Evolutionary conservation across 2,329 filamentous ascomycete genomes (phyloP).

Genomic region (Cryphonectria japonica): DNA sequence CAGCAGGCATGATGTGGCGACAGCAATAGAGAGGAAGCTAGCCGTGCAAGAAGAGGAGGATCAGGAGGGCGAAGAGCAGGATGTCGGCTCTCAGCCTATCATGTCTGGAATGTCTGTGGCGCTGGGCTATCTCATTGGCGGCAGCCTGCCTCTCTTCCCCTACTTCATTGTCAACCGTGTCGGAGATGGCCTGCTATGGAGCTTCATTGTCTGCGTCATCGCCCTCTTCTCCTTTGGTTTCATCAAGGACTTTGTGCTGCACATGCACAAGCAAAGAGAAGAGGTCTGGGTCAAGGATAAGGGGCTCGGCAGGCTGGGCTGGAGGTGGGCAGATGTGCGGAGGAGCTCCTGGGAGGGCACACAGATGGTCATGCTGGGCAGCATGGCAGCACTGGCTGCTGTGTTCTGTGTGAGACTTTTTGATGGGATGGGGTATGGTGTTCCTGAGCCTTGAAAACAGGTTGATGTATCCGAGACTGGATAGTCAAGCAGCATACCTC

Average conservation of each 20-base stretch:
- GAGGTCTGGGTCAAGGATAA: not conserved
- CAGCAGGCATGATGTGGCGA: constrained; percentile 14
- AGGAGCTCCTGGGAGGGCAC: constrained; percentile 36
- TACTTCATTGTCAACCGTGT: constrained; percentile 38
- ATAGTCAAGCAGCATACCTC: not conserved
- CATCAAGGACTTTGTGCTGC: constrained; percentile 34
- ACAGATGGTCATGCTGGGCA: constrained; percentile 40
- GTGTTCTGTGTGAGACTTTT: constrained; percentile 38
- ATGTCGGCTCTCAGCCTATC: constrained; percentile 31
- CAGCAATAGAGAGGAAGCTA: constrained; percentile 11
- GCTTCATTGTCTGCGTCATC: constrained; percentile 38
- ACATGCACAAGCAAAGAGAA: not conserved
- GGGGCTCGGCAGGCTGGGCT: constrained; percentile 1
- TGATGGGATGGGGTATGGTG: constrained; percentile 28
- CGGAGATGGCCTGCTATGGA: constrained; percentile 38
- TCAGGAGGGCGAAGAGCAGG: constrained; percentile 9
- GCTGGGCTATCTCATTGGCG: constrained; percentile 38
- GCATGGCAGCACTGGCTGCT: constrained; percentile 37
- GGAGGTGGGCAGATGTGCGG: constrained; percentile 33
- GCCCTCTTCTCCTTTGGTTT: constrained; percentile 40
- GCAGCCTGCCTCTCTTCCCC: constrained; percentile 38
- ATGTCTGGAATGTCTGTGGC: constrained; percentile 36
- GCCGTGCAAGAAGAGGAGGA: not conserved
- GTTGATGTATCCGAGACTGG: too few relatives aligned
- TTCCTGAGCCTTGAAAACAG: not conserved